These are phyloP conservation scores for Withania somnifera DNA, from an alignment of 305 asterid genomes.

Conservation along the genomic window DNA sequence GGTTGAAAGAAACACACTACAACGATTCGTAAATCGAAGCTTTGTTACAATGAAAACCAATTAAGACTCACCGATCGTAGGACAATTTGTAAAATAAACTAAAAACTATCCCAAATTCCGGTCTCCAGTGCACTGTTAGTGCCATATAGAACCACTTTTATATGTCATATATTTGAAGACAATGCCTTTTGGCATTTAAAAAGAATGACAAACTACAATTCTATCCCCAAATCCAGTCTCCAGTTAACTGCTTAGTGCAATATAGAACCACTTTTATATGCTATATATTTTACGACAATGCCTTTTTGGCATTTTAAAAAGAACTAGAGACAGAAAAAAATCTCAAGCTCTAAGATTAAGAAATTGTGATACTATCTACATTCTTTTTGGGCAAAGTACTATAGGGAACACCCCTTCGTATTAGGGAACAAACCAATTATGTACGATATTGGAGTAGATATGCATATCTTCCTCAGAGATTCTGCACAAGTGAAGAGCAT, in stretches of 20 bases:
- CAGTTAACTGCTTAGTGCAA: neutral
- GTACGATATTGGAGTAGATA: neutral
- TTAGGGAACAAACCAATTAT: neutral
- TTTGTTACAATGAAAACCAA: neutral
- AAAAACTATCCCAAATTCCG: neutral
- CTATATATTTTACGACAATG: neutral
- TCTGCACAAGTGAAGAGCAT: neutral
- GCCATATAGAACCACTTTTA: neutral
- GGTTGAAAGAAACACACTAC: neutral
- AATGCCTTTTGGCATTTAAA: neutral
- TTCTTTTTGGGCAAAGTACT: neutral
- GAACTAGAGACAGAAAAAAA: neutral
- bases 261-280: neutral
- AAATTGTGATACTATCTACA: neutral
- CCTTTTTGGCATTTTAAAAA: neutral
- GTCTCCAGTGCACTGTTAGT: neutral
- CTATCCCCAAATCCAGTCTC: neutral
- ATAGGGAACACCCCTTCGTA: neutral
- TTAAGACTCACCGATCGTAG: neutral
- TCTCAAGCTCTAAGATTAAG: neutral
- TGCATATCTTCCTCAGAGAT: neutral
- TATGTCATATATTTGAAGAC: neutral
- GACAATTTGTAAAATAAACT: neutral
- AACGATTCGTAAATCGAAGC: neutral
- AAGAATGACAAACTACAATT: too few relatives aligned